A percentile compares a stretch with the other conserved stretches of the same genome.
Evolutionary conservation across 1,139 yeast genomes (phyloP).

Genomic region (Meyerozyma carpophila): DNA sequence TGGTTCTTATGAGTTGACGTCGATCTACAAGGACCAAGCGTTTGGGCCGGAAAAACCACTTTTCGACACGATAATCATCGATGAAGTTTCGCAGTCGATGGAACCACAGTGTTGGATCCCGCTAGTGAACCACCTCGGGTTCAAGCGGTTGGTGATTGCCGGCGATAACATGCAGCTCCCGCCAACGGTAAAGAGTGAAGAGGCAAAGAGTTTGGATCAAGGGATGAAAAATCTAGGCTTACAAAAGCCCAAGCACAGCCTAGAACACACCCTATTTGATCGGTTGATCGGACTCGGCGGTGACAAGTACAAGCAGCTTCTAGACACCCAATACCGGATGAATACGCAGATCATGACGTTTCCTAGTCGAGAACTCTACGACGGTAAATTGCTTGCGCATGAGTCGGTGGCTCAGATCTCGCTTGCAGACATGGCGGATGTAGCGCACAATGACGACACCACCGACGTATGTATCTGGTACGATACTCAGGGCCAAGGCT

Average conservation of each 20-base stretch:
- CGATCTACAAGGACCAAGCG: conserved; percentile 29
- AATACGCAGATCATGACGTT: conserved; percentile 71
- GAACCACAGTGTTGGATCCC: conserved; percentile 99
- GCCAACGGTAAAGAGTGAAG: conserved; percentile 57
- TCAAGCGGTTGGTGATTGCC: conserved; percentile 63
- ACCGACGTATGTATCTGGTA: conserved; percentile 56
- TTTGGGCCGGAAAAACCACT: conserved; percentile 23
- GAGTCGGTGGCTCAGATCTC: conserved; percentile 48
- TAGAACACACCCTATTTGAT: conserved; percentile 75
- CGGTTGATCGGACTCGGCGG: conserved; percentile 52
- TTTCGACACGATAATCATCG: conserved; percentile 83
- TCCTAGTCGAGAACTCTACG: conserved; percentile 66
- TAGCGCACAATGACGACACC: conserved; percentile 34
- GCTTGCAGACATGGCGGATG: conserved; percentile 53
- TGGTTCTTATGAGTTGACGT: conserved; percentile 61
- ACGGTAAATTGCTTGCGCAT: conserved; percentile 58
- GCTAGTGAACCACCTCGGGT: conserved; percentile 56
- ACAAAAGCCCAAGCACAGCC: conserved; percentile 16
- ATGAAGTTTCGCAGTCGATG: conserved; percentile 89
- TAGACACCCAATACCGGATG: conserved; percentile 87
- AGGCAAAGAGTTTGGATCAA: conserved; percentile 14
- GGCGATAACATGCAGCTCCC: conserved; percentile 90
- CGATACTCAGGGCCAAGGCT: conserved; percentile 92
- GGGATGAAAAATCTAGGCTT: conserved; percentile 12
- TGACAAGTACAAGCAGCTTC: conserved; percentile 44